phyloP scores from a whole-genome alignment of 345 rosid genomes.

The Salix dunnii region DNA sequence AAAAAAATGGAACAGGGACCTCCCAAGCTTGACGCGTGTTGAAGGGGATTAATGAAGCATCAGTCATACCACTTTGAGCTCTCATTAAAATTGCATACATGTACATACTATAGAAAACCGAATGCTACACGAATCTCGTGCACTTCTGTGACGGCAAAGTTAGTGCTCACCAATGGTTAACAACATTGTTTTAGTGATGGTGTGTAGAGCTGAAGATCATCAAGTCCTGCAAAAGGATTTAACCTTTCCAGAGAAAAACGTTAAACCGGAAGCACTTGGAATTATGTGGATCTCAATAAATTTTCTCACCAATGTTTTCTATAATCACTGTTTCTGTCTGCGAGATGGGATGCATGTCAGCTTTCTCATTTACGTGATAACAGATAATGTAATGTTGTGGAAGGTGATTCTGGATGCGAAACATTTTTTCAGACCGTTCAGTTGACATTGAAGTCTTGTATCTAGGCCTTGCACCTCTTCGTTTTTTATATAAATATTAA shows the following conservation, averaged over 20 bases:
- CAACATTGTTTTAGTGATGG: not conserved
- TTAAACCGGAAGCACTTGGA: not conserved
- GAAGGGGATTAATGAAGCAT: not conserved
- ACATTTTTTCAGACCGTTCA: not conserved
- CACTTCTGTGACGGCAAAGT: not conserved
- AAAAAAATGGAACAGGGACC: constrained; percentile 49
- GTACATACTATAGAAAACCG: not conserved
- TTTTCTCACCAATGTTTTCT: not conserved
- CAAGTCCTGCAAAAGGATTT: not conserved
- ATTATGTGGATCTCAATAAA: not conserved
- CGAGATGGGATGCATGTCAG: not conserved
- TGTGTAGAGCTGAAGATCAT: not conserved
- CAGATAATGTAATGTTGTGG: not conserved
- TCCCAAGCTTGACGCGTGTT: constrained; percentile 26
- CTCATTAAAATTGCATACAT: not conserved
- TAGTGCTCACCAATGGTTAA: not conserved
- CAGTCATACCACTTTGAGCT: not conserved
- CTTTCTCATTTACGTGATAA: not conserved
- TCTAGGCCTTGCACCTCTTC: not conserved
- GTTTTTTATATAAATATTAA: too few relatives aligned
- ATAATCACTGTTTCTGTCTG: not conserved
- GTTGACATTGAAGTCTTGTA: not conserved
- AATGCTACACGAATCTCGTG: not conserved
- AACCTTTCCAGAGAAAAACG: not conserved
- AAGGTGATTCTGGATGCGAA: not conserved